Conservation (phyloP, 768 basidiomycete species). For the Filobasidium floriforme region DNA sequence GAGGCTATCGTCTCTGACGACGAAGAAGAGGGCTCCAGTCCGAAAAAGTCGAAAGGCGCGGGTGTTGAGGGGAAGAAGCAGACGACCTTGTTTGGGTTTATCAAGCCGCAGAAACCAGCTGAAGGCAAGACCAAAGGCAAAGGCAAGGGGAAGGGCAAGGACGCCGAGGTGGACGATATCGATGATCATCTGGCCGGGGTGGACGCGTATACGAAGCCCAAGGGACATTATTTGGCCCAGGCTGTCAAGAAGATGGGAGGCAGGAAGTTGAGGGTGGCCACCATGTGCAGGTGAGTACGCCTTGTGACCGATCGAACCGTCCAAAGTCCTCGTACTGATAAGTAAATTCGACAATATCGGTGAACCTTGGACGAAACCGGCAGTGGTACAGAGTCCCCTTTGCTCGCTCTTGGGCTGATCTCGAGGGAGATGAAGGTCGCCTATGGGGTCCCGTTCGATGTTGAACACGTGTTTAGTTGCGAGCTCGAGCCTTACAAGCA, state of each 20-base stretch:
- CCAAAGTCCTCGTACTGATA: background rate
- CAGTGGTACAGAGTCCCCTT: constrained; percentile 88
- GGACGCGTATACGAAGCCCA: constrained; percentile 4
- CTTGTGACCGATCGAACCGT: background rate
- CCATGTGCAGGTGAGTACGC: constrained; percentile 59
- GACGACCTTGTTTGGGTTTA: constrained; percentile 15
- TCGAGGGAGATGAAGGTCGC: constrained; percentile 65
- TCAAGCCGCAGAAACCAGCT: background rate
- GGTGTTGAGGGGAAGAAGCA: constrained; percentile 13
- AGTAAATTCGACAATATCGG: background rate
- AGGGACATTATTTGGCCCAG: constrained; percentile 18
- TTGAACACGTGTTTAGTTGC: constrained; percentile 92
- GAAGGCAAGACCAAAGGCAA: background rate
- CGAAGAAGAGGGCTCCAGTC: background rate
- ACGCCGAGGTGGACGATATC: background rate
- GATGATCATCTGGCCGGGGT: background rate
- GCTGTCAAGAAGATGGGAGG: constrained; percentile 50
- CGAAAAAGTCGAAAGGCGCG: too few species aligned
- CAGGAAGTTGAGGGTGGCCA: constrained; percentile 81
- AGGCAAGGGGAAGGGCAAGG: background rate
- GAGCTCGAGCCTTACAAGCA: constrained; percentile 97
- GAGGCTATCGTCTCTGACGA: background rate
- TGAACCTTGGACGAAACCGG: too few species aligned
- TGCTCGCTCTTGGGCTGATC: constrained; percentile 80
- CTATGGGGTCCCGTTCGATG: constrained; percentile 57